A percentile compares a stretch with the other conserved stretches of the same genome.
These are phyloP conservation scores for Arthrobotrys sinensis DNA, from an alignment of 2,329 filamentous ascomycete genomes.

Conservation along the genomic window DNA sequence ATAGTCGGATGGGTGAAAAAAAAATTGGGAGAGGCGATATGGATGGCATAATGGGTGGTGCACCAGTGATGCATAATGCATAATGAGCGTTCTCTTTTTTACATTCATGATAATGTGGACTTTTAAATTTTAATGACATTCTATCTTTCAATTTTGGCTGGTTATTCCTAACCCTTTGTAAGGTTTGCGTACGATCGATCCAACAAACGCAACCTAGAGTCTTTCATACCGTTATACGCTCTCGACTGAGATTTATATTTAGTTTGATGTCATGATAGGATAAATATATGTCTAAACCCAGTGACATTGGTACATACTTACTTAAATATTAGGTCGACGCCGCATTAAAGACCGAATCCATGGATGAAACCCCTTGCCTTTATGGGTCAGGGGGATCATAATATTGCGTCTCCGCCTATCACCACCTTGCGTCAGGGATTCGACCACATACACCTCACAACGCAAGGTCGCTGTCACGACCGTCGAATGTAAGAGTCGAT, in stretches of 20 bases:
- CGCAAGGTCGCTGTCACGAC: not conserved
- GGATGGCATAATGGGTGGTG: not conserved
- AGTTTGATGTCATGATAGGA: too few relatives aligned
- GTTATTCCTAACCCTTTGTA: not conserved
- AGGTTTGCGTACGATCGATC: too few relatives aligned
- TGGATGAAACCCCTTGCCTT: conserved; percentile 12
- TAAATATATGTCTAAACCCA: too few relatives aligned
- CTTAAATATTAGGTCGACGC: not conserved
- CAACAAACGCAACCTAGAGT: too few relatives aligned
- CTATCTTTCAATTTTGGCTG: not conserved
- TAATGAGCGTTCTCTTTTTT: conserved; percentile 21
- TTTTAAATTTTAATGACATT: not conserved
- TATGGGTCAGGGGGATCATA: conserved; percentile 13
- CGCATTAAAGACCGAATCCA: not conserved
- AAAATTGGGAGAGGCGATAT: not conserved
- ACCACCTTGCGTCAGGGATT: conserved; percentile 11
- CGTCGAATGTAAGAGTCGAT: conserved; percentile 2
- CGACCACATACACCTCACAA: conserved; percentile 22
- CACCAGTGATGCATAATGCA: conserved; percentile 23
- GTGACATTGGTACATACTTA: not conserved
- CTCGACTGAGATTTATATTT: too few relatives aligned
- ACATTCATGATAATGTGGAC: not conserved
- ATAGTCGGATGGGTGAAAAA: not conserved
- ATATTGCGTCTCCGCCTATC: conserved; percentile 26
- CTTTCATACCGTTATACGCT: too few relatives aligned